phyloP scores from a whole-genome alignment of 371 early-diverging fungal genomes.

The Apophysomyces ossiformis region DNA sequence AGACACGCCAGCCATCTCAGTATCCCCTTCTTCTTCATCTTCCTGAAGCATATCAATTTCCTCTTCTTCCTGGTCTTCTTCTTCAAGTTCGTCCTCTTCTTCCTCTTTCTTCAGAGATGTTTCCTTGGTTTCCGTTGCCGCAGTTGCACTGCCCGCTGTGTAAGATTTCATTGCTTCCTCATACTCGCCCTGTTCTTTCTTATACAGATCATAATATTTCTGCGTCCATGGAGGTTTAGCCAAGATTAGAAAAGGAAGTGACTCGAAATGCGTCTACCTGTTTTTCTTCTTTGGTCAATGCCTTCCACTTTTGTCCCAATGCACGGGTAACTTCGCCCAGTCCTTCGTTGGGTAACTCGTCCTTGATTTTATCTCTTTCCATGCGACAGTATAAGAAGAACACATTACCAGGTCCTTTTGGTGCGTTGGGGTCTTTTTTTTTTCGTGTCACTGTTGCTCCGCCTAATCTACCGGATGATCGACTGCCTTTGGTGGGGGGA shows the following conservation, averaged over 20 bases:
- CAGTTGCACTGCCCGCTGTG: conserved; percentile 16
- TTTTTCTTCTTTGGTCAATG: conserved; percentile 46
- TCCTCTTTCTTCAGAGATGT: neutral
- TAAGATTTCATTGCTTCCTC: conserved; percentile 49
- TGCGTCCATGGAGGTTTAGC: conserved; percentile 11
- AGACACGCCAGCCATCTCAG: neutral
- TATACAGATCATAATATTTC: conserved; percentile 51
- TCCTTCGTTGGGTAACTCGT: conserved; percentile 51
- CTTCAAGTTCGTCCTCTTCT: conserved; percentile 1
- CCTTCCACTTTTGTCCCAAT: conserved; percentile 55
- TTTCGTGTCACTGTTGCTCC: conserved; percentile 27
- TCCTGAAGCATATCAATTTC: conserved; percentile 9
- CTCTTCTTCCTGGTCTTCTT: conserved; percentile 2
- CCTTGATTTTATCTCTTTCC: conserved; percentile 57
- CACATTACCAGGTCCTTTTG: conserved; percentile 65
- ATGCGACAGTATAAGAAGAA: conserved; percentile 64
- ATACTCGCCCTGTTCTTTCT: conserved; percentile 47
- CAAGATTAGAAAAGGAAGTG: neutral
- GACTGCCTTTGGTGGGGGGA: conserved; percentile 24
- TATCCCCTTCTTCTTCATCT: neutral
- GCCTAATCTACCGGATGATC: neutral
- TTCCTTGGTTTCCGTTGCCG: neutral
- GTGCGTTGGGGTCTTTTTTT: conserved; percentile 65
- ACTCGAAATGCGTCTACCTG: conserved; percentile 22
- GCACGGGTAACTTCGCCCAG: conserved; percentile 50